Base-by-base conservation (phyloP, 164 flowering plant species). In the Aristolochia contorta region DNA sequence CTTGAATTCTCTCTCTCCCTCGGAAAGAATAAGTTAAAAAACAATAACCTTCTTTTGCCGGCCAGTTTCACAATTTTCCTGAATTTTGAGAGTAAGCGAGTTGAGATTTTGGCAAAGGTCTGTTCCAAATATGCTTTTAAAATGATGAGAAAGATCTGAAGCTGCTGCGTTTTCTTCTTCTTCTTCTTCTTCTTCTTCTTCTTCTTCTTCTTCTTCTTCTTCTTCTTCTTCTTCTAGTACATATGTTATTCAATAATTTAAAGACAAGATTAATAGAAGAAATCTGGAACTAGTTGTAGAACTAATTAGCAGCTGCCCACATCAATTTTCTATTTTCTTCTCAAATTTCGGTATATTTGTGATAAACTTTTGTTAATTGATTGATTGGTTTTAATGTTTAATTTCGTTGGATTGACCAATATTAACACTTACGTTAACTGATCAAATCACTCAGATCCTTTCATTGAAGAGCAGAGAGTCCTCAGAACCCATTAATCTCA, bases 401-500 rank as follows among this genome's bases (percentile, higher is more conserved):
- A 37, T 58, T 58, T 43, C 16, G 19, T 58, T 41, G 24, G 47
- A 15, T 47, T 59, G 20, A 16, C 22, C 16, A 15, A 0, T n/a
- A 18, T 30, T 15, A 5, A 10, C 14, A 19, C 24, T 32, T 56
- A 32, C 18, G 48, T 56, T 32, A 32, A 54, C 24, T 57, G 45
- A 56, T 55, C 33, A 25, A 57, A 45, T 66, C 56, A 46, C 76
- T 70, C 87, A 89, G 99, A 81, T 93, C 64, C 6, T 81, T 82
- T 82, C 86, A 27, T 72, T 90, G 62, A 93, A 83, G 70, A 74
- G 67, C 59, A 85, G 85, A 65, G 96, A 87, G 56, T 79, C 87
- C 59, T 72, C 88, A 16, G 99, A 85, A 54, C 83, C 81, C 25
- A 87, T 93, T 66, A 93, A 90, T 74, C 89, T 93, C 16, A 93